A percentile compares a stretch with the other conserved stretches of the same genome.
phyloP scores from a whole-genome alignment of 1,139 yeast genomes.

The Yamadazyma pseudoaaseri region DNA sequence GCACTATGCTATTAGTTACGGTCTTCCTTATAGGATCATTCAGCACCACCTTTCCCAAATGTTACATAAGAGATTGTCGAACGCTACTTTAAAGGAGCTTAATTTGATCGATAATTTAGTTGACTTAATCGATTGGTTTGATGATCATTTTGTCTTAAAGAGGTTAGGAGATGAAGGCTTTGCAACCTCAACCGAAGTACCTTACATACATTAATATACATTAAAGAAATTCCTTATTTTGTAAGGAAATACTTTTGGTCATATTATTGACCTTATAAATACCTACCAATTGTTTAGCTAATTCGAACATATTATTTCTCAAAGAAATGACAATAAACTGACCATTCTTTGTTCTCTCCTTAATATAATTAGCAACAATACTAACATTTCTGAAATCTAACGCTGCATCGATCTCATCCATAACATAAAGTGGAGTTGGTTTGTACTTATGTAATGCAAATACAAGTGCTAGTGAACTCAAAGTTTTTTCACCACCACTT shows the following conservation, averaged over 20 bases:
- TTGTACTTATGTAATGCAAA: slow-evolving; percentile 95
- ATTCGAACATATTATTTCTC: slow-evolving; percentile 96
- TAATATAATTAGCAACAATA: slow-evolving; percentile 94
- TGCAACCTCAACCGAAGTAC: slow-evolving; percentile 58
- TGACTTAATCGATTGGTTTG: slow-evolving; percentile 82
- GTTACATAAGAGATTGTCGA: slow-evolving; percentile 64
- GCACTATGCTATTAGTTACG: slow-evolving; percentile 76
- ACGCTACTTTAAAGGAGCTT: slow-evolving; percentile 56
- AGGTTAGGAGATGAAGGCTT: slow-evolving; percentile 69
- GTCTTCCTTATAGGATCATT: slow-evolving; percentile 75
- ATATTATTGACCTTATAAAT: slow-evolving; percentile 90
- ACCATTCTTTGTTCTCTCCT: slow-evolving; percentile 92
- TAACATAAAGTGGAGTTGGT: slow-evolving; percentile 96
- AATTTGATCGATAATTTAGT: slow-evolving; percentile 58
- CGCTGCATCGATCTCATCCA: slow-evolving; percentile 99
- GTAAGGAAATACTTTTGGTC: slow-evolving; percentile 80
- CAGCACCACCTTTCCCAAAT: slow-evolving; percentile 91
- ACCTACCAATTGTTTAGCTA: slow-evolving; percentile 91
- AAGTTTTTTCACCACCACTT: slow-evolving; percentile 97
- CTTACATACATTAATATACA: slow-evolving; percentile 31
- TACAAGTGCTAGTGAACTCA: slow-evolving; percentile 91
- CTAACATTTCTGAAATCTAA: slow-evolving; percentile 95
- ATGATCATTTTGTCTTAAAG: slow-evolving; percentile 59
- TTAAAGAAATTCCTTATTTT: slow-evolving; percentile 54
- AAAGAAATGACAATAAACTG: slow-evolving; percentile 94